Conservation (phyloP, 2,329 filamentous ascomycete species). For the Exophiala mesophila region DNA sequence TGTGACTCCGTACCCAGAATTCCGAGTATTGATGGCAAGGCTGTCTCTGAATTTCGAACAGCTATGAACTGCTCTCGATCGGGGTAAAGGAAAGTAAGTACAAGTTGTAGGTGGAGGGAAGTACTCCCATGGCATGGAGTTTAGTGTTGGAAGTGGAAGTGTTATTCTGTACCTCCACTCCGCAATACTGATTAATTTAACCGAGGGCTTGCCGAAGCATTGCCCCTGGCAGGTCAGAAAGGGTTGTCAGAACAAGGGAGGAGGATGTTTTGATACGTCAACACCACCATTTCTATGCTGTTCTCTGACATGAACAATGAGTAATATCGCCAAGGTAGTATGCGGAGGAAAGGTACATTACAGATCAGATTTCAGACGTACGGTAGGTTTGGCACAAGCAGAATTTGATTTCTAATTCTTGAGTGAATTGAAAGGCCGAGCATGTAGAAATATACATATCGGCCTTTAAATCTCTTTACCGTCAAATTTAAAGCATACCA, state of each 20-base stretch:
- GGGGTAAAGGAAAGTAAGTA: neutral
- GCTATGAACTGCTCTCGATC: neutral
- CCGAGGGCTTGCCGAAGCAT: slow-evolving; percentile 1
- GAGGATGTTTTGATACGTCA: neutral
- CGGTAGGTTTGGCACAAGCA: neutral
- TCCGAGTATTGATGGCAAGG: neutral
- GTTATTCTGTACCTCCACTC: neutral
- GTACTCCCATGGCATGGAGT: neutral
- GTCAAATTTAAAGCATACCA: neutral
- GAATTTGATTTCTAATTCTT: neutral
- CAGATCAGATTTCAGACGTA: neutral
- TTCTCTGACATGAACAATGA: neutral
- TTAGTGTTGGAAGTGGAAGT: neutral
- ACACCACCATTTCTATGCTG: neutral
- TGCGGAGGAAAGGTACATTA: neutral
- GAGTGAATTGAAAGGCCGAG: neutral
- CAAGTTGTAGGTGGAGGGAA: neutral
- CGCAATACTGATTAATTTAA: neutral
- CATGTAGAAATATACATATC: neutral
- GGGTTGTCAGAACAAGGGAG: neutral
- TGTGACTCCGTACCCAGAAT: neutral
- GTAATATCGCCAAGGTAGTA: neutral
- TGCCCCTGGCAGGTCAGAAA: neutral
- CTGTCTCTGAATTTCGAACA: neutral
- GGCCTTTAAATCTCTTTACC: neutral